These are phyloP conservation scores for Oryza officinalis DNA, from an alignment of 176 grass and related monocot species.

Conservation along the genomic window DNA sequence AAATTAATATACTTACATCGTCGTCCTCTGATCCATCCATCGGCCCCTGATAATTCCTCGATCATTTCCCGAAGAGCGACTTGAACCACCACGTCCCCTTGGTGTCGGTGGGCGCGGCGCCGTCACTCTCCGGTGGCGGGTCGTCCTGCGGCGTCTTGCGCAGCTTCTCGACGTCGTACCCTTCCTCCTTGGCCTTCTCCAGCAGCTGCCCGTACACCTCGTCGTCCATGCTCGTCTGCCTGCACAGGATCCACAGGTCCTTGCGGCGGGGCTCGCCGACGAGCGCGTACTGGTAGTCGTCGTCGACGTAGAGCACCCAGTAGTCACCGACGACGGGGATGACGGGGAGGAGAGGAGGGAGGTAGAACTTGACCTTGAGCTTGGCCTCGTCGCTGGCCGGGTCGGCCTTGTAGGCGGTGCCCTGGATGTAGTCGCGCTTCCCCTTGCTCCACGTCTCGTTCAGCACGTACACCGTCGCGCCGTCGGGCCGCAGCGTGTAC, in stretches of 20 bases:
- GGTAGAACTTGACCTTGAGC: conserved; percentile 99
- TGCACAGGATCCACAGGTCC: conserved; percentile 59
- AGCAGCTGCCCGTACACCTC: conserved; percentile 70
- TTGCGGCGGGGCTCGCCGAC: conserved; percentile 71
- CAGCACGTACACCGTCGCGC: conserved; percentile 76
- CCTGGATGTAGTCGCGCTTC: conserved; percentile 69
- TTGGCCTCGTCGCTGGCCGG: conserved; percentile 73
- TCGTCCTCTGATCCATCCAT: neutral
- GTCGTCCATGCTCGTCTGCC: conserved; percentile 65
- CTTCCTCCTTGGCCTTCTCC: conserved; percentile 52
- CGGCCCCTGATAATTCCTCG: too few relatives aligned
- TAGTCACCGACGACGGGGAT: conserved; percentile 88
- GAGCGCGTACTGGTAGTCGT: conserved; percentile 67
- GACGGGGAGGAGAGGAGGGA: conserved; percentile 84
- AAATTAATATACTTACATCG: neutral
- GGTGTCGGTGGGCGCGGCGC: conserved; percentile 44
- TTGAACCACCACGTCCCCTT: conserved; percentile 70
- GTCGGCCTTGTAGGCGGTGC: conserved; percentile 84
- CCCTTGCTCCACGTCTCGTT: conserved; percentile 92
- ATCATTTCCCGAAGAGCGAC: conserved; percentile 75
- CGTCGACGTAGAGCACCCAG: conserved; percentile 88
- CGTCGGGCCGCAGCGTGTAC: conserved; percentile 60
- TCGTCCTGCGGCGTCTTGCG: conserved; percentile 62
- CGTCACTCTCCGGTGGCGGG: conserved; percentile 57
- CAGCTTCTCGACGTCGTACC: conserved; percentile 57